These are phyloP conservation scores for Spongospora subterranea DNA, from an alignment of 208 protist species.

Conservation along the genomic window DNA sequence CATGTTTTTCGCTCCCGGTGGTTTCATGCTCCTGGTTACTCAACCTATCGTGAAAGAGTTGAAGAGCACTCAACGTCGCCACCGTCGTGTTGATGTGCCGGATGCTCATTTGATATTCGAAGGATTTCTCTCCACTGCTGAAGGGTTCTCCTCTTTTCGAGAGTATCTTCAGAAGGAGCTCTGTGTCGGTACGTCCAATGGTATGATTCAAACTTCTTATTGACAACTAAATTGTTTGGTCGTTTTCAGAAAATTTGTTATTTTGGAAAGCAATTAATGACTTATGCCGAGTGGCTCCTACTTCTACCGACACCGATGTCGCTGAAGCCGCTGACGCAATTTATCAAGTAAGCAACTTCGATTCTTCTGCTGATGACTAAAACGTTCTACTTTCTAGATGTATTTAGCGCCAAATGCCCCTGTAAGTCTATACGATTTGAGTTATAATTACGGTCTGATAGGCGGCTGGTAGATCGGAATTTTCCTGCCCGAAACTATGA, in stretches of 20 bases:
- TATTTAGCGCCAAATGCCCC: too few species aligned
- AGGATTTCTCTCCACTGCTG: background rate
- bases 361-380: too few species aligned
- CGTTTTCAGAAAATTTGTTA: slow-evolving; percentile 15
- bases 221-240: background rate
- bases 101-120: slow-evolving; percentile 23
- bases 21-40: background rate
- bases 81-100: background rate
- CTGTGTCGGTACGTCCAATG: background rate
- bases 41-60: background rate
- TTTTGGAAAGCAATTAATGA: slow-evolving; percentile 43
- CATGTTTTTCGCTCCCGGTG: background rate
- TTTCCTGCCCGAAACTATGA: too few species aligned
- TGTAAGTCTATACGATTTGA: too few species aligned
- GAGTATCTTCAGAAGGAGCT: slow-evolving; percentile 41
- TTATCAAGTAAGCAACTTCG: too few species aligned
- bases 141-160: background rate
- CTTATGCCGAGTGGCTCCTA: too few species aligned
- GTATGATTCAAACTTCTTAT: background rate
- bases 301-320: too few species aligned
- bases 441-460: too few species aligned
- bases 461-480: too few species aligned
- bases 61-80: background rate
- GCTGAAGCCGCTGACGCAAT: too few species aligned
- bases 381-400: too few species aligned